Conservation (phyloP, 176 grass and related monocot genomes). For the Eremochloa ophiuroides region DNA sequence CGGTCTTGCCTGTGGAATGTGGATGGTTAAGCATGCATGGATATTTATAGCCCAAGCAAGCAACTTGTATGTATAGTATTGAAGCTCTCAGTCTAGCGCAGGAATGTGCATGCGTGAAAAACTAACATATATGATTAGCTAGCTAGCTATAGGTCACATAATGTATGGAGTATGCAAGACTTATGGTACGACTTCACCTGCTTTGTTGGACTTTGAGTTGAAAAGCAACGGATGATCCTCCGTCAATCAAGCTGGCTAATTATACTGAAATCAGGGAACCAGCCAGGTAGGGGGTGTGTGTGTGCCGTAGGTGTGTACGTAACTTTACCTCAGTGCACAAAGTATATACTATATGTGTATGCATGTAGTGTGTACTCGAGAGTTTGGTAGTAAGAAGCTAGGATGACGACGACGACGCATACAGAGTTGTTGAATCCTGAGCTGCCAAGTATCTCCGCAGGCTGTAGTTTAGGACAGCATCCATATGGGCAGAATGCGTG, state of each 20-base stretch:
- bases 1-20: not conserved
- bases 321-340: not conserved
- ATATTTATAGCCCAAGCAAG: not conserved
- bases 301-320: not conserved
- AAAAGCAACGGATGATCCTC: not conserved
- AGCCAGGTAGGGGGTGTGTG: too few relatives aligned
- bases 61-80: too few relatives aligned
- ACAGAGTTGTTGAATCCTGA: not conserved
- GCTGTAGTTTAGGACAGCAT: not conserved
- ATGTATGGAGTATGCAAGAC: too few relatives aligned
- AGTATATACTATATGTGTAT: too few relatives aligned
- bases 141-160: too few relatives aligned
- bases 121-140: too few relatives aligned
- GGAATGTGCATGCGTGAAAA: too few relatives aligned
- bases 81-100: too few relatives aligned
- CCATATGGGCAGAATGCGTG: not conserved
- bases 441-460: not conserved
- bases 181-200: too few relatives aligned
- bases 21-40: not conserved
- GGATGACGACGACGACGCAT: not conserved
- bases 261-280: not conserved
- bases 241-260: not conserved
- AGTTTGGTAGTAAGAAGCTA: not conserved
- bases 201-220: constrained; percentile 2
- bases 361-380: not conserved